These are phyloP conservation scores for Mortierella sp. DNA, from an alignment of 371 early-diverging fungal genomes.

Conservation along the genomic window DNA sequence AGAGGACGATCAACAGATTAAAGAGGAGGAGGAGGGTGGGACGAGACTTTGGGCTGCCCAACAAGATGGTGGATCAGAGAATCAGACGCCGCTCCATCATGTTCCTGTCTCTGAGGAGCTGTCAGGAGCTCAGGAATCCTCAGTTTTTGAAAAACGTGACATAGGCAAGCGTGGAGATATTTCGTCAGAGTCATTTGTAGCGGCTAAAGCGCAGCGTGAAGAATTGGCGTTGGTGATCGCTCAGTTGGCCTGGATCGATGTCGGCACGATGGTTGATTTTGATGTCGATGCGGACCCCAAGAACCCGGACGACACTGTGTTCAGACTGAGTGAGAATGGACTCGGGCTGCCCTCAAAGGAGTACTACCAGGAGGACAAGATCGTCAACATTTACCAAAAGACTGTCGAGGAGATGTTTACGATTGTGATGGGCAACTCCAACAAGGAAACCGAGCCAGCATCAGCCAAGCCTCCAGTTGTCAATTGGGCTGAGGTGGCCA, in stretches of 20 bases:
- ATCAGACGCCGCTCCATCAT: neutral
- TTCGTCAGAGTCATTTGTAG: neutral
- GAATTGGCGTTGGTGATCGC: conserved; percentile 37
- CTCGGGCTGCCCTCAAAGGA: conserved; percentile 72
- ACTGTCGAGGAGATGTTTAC: conserved; percentile 58
- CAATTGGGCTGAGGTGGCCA: conserved; percentile 58
- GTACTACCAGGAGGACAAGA: conserved; percentile 67
- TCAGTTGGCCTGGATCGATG: conserved; percentile 42
- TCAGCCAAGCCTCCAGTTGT: neutral
- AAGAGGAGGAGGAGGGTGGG: neutral
- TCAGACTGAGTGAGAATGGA: conserved; percentile 65
- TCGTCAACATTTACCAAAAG: conserved; percentile 57
- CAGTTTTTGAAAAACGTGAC: neutral
- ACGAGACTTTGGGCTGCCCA: no score
- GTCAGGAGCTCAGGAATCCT: neutral
- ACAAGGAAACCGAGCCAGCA: conserved; percentile 19
- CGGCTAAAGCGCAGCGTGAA: conserved; percentile 14
- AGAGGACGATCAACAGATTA: neutral
- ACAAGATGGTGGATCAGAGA: neutral
- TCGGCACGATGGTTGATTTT: conserved; percentile 58
- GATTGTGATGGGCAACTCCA: conserved; percentile 43
- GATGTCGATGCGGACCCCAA: conserved; percentile 64
- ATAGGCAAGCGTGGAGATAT: neutral
- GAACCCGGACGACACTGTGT: conserved; percentile 63
- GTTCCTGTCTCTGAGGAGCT: conserved; percentile 2